Conservation (phyloP, 345 rosid species). For the Pistacia atlantica region DNA sequence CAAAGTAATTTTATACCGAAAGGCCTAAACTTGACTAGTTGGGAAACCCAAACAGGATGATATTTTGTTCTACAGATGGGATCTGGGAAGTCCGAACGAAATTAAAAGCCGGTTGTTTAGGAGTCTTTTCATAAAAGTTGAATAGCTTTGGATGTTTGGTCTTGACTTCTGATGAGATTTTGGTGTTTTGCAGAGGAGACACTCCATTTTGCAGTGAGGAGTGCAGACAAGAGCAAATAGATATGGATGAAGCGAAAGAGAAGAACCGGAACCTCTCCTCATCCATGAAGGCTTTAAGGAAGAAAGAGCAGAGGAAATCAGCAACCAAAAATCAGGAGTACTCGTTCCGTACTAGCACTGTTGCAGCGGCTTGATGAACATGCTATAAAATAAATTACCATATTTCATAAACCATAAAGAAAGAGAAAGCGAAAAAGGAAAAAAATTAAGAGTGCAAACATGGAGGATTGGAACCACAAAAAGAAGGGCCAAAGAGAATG, state of each 20-base stretch:
- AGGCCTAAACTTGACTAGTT: too few species aligned
- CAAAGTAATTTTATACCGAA: too few species aligned
- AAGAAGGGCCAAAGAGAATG: conserved; percentile 26
- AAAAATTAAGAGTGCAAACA: neutral
- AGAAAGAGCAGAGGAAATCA: conserved; percentile 42
- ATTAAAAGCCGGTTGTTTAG: too few species aligned
- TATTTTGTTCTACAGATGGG: neutral
- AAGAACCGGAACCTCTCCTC: conserved; percentile 61
- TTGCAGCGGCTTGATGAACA: conserved; percentile 44
- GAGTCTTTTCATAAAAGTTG: neutral
- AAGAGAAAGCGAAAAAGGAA: neutral
- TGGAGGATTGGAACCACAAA: neutral
- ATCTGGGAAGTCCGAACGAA: neutral
- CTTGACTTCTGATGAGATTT: conserved; percentile 16
- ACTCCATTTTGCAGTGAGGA: conserved; percentile 85
- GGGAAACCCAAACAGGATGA: neutral
- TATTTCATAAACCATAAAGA: neutral
- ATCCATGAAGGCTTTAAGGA: conserved; percentile 60
- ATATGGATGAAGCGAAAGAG: conserved; percentile 64
- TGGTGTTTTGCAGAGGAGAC: conserved; percentile 66
- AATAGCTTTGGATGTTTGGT: neutral
- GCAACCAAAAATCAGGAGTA: conserved; percentile 35
- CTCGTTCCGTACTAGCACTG: conserved; percentile 41
- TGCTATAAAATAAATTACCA: neutral
- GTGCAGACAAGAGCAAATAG: conserved; percentile 83